Base-by-base conservation (phyloP, 2,329 filamentous ascomycete genomes). In the Alternaria sp. region DNA sequence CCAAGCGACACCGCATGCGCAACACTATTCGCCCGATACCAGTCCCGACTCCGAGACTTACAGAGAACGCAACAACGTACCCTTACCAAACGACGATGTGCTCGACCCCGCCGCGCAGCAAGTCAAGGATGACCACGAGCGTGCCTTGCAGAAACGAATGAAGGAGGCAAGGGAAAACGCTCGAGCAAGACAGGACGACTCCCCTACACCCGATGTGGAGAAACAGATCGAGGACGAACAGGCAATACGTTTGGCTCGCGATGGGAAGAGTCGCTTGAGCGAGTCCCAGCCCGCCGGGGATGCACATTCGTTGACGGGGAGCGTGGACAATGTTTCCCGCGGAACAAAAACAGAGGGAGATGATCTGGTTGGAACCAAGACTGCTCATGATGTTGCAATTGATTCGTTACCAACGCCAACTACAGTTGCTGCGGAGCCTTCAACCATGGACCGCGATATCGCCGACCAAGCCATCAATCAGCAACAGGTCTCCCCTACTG, bases 11-110 rank as follows among this genome's bases (percentile, higher is more conserved):
- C 90, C 91, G 2, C 85, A 84, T 34, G 83, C 88, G 37, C 85
- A 88, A 59, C 85, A 89, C 62, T 84, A 83, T 6, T 93, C 90
- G 1, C 86, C 90, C 1, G 88, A 90, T 65, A 93, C 90, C 2
- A 93, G 90, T 67, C 88, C 90, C 1, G 90, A 90, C 54, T 85
- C 89, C 54, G 89, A 80, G 28, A 75, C 79, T 45, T 80, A 81
- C 57, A 78, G 74, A 9, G 78, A 79, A 28, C 72, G 62, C 62
- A 37, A 70, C 61, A 63, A 71, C 62, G 45, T 64, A 33, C 56
- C 68, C 58, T 21, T 72, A 59, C 56, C 73, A 60, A 59, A 58
- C 31, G 75, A 75, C n/a, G 69, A 76, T 36, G 67, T 68, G 7
- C 66, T 73, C 17, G 70, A 75, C 24, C 70, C 75, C 5, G 74